Evolutionary conservation across 2,329 filamentous ascomycete genomes (phyloP).

Genomic region (Atkinsonella hypoxylon): DNA sequence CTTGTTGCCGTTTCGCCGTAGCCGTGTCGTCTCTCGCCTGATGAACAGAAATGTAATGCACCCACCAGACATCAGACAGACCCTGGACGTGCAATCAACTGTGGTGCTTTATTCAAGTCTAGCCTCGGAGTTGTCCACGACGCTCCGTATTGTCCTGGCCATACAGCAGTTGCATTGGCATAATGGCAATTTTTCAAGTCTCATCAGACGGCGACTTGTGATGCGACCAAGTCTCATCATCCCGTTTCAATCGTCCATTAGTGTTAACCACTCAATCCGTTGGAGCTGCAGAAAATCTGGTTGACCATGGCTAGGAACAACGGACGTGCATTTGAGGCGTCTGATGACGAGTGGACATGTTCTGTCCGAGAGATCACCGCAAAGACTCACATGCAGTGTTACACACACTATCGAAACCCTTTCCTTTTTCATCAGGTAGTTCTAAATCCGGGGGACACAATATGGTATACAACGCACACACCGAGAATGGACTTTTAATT

Average conservation of each 20-base stretch:
- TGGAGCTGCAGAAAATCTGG: too few relatives aligned
- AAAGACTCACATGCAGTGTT: background rate
- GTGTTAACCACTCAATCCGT: too few relatives aligned
- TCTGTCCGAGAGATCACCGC: background rate
- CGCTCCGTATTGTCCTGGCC: background rate
- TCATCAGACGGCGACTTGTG: background rate
- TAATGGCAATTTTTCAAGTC: background rate
- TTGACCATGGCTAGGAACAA: too few relatives aligned
- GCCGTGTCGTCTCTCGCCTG: background rate
- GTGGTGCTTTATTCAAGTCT: too few relatives aligned
- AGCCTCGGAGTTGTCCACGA: background rate
- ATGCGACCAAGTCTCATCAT: background rate
- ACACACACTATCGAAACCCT: background rate
- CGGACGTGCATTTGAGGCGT: too few relatives aligned
- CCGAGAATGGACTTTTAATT: too few relatives aligned
- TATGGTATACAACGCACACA: background rate
- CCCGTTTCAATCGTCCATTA: background rate
- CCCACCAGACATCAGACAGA: too few relatives aligned
- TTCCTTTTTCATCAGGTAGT: background rate
- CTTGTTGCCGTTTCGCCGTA: too few relatives aligned
- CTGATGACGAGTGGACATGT: too few relatives aligned
- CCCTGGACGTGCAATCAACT: background rate
- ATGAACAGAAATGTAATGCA: background rate
- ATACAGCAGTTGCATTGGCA: background rate
- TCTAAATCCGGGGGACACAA: background rate